Evolutionary conservation across 2,329 filamentous ascomycete genomes (phyloP), one percentile per base, ranked within the genome.

Genomic region (Aspergillus neotritici): DNA sequence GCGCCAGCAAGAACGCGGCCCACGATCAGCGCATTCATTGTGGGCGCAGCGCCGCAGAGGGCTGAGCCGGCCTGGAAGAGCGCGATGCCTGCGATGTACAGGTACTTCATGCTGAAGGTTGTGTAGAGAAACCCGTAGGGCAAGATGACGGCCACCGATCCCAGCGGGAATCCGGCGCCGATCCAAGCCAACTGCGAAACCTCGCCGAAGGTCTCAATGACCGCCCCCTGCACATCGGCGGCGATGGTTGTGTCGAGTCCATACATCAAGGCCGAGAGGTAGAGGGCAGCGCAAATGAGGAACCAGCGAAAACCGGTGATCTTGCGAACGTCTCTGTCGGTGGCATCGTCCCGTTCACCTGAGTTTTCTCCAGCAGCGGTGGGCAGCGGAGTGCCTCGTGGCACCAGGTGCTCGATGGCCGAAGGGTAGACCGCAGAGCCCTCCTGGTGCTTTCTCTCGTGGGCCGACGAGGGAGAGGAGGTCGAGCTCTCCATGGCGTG

Each of bases 171-270:
- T 0, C 61, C 62, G 4, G 64, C 61, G 17, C 57, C 59, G 10
- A 74, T 54, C 72, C 72, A 76, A 4, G 64, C 54, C 6, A 75
- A 58, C 34, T 69, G 64, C 5, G 61, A 51, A 28, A 70, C 49
- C 1, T 65, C 49, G 13, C 61, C 54, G 25, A 73, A 70, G 0
- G 53, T 48, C n/a, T 62, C 53, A 10, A 71, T 54, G 6, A 75
- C 67, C 6, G 61, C 55, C 0, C 65, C 67, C 42, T 76, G 71
- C 2, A 72, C 66, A 48, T 74, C 73, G 3, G 75, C 67, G 16
- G 72, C 61, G 6, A 77, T 74, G 2, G 76, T 77, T 0, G 74
- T 77, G 4, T 67, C 64, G 2, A 66, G 49, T 7, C 56, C 56
- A 40, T 55, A 65, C 12, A 64, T 50, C n/a, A 61, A 58, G 13